Evolutionary conservation across 495 filamentous ascomycete genomes (phyloP).

Genomic region (Schizothecium vesticola): DNA sequence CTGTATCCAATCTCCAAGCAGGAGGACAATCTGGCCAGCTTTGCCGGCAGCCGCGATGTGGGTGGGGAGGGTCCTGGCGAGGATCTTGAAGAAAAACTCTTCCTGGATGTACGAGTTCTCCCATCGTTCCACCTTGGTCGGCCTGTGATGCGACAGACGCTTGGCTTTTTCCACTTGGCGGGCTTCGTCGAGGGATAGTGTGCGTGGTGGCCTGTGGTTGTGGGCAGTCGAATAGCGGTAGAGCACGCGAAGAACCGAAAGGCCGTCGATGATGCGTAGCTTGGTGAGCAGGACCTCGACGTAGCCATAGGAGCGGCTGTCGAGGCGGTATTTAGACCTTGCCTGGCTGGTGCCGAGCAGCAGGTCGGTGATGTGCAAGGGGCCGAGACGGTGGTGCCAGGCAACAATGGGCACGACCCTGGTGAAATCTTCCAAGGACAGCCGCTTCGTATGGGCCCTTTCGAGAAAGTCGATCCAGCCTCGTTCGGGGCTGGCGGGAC

Average conservation of each 20-base stretch:
- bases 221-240: slow-evolving; percentile 55
- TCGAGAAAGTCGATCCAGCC: slow-evolving; percentile 47
- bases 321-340: slow-evolving; percentile 47
- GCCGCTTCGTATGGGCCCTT: slow-evolving; percentile 40
- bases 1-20: slow-evolving; percentile 40
- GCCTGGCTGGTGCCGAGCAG: slow-evolving; percentile 49
- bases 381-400: slow-evolving; percentile 40
- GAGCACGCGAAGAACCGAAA: slow-evolving; percentile 53
- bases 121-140: slow-evolving; percentile 35
- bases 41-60: slow-evolving; percentile 31
- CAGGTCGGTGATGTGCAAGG: slow-evolving; percentile 50
- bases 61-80: slow-evolving; percentile 40
- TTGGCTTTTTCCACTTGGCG: slow-evolving; percentile 6
- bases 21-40: slow-evolving; percentile 32
- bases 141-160: slow-evolving; percentile 1
- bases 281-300: slow-evolving; percentile 52
- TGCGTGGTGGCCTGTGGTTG: slow-evolving; percentile 8
- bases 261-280: slow-evolving; percentile 46
- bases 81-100: slow-evolving; percentile 48
- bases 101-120: slow-evolving; percentile 43
- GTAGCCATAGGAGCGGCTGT: slow-evolving; percentile 61
- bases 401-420: slow-evolving; percentile 34
- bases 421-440: slow-evolving; percentile 44
- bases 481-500: slow-evolving; percentile 21
- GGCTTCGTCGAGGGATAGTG: slow-evolving; percentile 16